phyloP scores from a whole-genome alignment of 2,329 filamentous ascomycete species.

The Colletotrichum sp. region DNA sequence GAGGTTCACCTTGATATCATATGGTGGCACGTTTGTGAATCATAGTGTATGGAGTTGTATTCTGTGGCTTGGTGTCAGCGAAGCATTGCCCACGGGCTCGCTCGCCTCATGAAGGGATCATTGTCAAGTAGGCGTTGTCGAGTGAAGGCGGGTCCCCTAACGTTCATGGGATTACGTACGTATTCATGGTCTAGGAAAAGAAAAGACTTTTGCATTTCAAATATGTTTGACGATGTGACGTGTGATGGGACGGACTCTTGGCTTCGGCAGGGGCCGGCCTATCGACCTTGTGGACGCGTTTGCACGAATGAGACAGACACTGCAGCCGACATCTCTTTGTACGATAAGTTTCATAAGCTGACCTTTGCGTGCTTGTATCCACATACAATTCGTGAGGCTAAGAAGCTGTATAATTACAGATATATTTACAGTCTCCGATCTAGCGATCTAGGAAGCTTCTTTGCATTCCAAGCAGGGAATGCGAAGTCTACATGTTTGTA shows the following conservation, averaged over 20 bases:
- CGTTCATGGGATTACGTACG: not conserved
- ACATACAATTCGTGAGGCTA: not conserved
- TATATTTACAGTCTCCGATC: not conserved
- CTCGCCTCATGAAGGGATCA: constrained; percentile 11
- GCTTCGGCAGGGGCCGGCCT: not conserved
- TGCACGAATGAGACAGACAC: not conserved
- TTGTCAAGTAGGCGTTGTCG: constrained; percentile 14
- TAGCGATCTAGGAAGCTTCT: not conserved
- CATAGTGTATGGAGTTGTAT: constrained; percentile 23
- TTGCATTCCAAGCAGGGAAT: not conserved
- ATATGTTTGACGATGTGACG: not conserved
- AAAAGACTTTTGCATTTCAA: not conserved
- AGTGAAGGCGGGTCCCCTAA: not conserved
- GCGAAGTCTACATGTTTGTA: not conserved
- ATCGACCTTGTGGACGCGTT: not conserved
- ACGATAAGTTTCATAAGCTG: not conserved
- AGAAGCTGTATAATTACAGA: not conserved
- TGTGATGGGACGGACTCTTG: not conserved
- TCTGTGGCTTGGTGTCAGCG: constrained; percentile 21
- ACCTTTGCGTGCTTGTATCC: not conserved
- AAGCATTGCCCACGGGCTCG: constrained; percentile 19
- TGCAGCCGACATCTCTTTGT: not conserved
- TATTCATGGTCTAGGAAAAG: constrained; percentile 1
- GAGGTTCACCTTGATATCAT: not conserved
- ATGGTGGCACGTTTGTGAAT: constrained; percentile 11